Base-by-base conservation (phyloP, 192 early-diverging fungal species). In the Blastocladiella britannica region DNA sequence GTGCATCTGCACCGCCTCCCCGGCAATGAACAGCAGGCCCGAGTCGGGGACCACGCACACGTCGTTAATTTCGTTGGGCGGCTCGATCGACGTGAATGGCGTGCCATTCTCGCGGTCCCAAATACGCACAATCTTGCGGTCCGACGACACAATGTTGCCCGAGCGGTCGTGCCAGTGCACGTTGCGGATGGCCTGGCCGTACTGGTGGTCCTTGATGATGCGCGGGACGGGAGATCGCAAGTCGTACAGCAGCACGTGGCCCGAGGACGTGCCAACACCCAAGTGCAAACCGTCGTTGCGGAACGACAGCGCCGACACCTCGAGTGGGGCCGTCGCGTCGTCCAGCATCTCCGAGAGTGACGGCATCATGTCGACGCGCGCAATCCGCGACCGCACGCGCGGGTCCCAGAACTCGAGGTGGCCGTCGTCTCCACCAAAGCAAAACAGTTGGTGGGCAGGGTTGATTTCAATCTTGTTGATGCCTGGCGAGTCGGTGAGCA, bases 321-420 rank as follows among this genome's bases (percentile, higher is more conserved):
- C 80, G 43, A 76, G 72, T 59, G 56, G 67, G 23, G 60, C 68
- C 23, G 62, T 43, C 25, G 62, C 70, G 25, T 1, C 61, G 31
- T 18, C 66, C 47, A 28, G 58, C 64, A 7, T 56, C 65, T n/a
- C 67, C 56, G 18, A 29, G 25, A 61, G 26, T 15, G 61, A 59
- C 15, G 57, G 53, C 28, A 52, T 29, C 12, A 87, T 58, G 5
- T 91, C 91, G 47, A 97, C 77, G 6, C 82, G 65, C 6, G 77
- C 82, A 28, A 75, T 62, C 5, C 81, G 58, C 12, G 80, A 75
- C 55, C 89, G 75, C 37, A 64, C 58, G 3, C 53, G 58, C 25
- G 92, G 87, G 70, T 98, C 88, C 92, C 92, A 98, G 61, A 98
- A 93, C 73, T 95, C 91, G 22, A 93, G 75, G 0, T 73, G 65